These are phyloP conservation scores for Zymoseptoria crescenta DNA, from an alignment of 2,329 filamentous ascomycete species.

Conservation along the genomic window DNA sequence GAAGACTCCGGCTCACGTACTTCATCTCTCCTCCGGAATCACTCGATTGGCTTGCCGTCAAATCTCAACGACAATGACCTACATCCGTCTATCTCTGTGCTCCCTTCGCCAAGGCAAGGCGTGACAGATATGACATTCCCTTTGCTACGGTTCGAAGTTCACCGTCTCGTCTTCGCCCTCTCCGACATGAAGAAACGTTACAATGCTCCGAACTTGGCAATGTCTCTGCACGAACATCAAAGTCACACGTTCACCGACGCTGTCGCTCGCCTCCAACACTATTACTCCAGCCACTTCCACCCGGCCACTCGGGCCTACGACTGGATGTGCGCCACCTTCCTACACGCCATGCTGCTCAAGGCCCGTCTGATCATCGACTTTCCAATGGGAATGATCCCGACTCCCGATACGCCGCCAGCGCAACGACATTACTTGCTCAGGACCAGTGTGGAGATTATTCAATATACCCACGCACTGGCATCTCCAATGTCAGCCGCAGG, in stretches of 20 bases:
- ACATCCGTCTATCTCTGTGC: conserved; percentile 11
- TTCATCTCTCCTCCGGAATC: conserved; percentile 17
- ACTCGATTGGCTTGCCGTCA: conserved; percentile 16
- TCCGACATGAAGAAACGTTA: conserved; percentile 7
- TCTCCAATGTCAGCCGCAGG: background rate
- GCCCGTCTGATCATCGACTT: conserved; percentile 22
- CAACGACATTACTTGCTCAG: conserved; percentile 17
- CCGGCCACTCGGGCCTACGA: conserved; percentile 19
- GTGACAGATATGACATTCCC: conserved; percentile 21
- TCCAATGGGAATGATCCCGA: conserved; percentile 16
- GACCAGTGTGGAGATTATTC: conserved; percentile 21
- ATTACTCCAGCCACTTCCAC: conserved; percentile 18
- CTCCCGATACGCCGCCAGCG: conserved; percentile 12
- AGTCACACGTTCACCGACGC: conserved; percentile 8
- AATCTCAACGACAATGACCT: conserved; percentile 25
- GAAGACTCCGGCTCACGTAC: conserved; percentile 17
- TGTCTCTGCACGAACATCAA: conserved; percentile 9
- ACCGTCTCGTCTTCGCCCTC: conserved; percentile 14
- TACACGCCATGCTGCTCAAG: conserved; percentile 22
- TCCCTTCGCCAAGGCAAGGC: conserved; percentile 14
- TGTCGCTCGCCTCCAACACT: conserved; percentile 8
- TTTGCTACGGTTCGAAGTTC: conserved; percentile 18
- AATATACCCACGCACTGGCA: conserved; percentile 14
- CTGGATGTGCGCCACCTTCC: conserved; percentile 19
- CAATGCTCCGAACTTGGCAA: background rate